Base-by-base conservation (phyloP, 176 grass and related monocot genomes). In the Oryza australiensis region DNA sequence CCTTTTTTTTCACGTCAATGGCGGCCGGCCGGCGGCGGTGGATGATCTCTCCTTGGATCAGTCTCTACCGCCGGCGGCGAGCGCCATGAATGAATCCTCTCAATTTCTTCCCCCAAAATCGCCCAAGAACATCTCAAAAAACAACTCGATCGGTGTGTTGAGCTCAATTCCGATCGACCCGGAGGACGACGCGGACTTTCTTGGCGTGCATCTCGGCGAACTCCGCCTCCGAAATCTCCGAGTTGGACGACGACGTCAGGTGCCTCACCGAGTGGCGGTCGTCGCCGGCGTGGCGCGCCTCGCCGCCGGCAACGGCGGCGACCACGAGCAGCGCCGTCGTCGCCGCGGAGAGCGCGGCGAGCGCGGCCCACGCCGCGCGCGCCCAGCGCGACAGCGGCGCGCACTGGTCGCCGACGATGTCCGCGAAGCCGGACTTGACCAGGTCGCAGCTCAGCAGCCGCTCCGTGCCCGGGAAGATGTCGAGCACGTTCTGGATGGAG, bases 401-500 rank as follows among this genome's bases (percentile, higher is more conserved):
- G 85, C 96, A 98, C 86, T 90, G 81, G 74, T 80, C 45, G 46
- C 66, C 74, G 24, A 93, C 78, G 84, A 99, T 93, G 57, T 91
- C 87, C 29, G 93, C 87, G 87, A 99, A 93, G 10, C 89, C 90
- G 55, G 88, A 85, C 81, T 88, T 87, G 8, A 99, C 90, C 24
- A 95, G 60, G 43, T 91, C 82, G 62, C 96, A 99, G 72, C 80
- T 84, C 35, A 91, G 86, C 45, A 99, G 84, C 34, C 91, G 86
- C 83, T 99, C 83, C 76, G 91, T 92, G n/a, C 83, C 87, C 26
- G 96, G 96, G 73, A 93, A 99, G 88, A 88, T 88, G 84, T 99
- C 82, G 7, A 99, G 64, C 68, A 99, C 80, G 73, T 91, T 87
- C 91, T 99, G 96, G 75, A 99, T 85, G 26, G 93, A 93, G 79